Base-by-base conservation (phyloP, 1,139 yeast genomes). In the Meyerozyma sp. region DNA sequence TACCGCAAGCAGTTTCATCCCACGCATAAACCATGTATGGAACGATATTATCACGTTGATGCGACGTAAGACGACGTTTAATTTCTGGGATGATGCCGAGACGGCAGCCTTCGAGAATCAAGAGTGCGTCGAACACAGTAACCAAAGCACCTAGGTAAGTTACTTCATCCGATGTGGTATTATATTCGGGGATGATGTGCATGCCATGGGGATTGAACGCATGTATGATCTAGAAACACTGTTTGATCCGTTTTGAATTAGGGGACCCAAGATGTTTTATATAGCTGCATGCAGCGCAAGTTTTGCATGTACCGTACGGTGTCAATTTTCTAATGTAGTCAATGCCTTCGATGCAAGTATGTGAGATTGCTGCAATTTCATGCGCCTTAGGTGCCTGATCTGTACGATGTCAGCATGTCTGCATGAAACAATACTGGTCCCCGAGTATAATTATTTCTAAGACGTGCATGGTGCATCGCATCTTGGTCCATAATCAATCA, bases 1-100 rank as follows among this genome's bases (percentile, higher is more conserved):
- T 83, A 14, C 82, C 85, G 42, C 88, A 80, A 51, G 79, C 82
- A 20, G 75, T 68, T 59, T 84, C 90, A 56, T 80, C 82, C 90
- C 90, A 84, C 3, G 82, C 77, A 52, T 79, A 84, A 1, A 84
- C 75, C 1, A 82, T 70, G n/a, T 87, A 86, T 13, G 80, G 72
- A 18, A 62, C 63, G 39, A 84, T 82, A 42, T 61, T 63, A 28
- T 66, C 61, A 18, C 89, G 65, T 56, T 83, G 88, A 32, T 67
- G 63, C 14, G 76, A 81, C n/a, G 79, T 74, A 13, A 84, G 70
- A 32, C 90, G 61, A 43, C 86, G 72, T 45, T 71, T 77, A 3
- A 82, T 70, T 18, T 77, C 72, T 1, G 87, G 84, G n/a, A 84
- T 65, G 11, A 75, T 45, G 8, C 80, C 78, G 25, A 69, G 59